Conservation (phyloP, 306 rosid species). For the Lagenaria siceraria region DNA sequence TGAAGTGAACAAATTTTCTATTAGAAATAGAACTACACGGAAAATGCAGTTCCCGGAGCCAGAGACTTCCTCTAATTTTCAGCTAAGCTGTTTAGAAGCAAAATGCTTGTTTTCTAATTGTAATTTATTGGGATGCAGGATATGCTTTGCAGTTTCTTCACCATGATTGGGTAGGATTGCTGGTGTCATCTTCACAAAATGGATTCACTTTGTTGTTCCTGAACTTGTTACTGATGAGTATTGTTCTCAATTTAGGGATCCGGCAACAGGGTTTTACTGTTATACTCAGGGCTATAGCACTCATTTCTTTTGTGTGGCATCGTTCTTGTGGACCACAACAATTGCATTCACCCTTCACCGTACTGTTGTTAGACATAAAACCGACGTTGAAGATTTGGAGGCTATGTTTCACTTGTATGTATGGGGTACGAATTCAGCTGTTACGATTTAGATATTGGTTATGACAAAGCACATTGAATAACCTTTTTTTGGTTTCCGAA, state of each 20-base stretch:
- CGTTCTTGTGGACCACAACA: slow-evolving; percentile 96
- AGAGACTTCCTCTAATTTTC: not conserved
- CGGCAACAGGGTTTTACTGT: slow-evolving; percentile 77
- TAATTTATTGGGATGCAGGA: slow-evolving; percentile 49
- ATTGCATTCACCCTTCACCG: slow-evolving; percentile 98
- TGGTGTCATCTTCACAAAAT: not conserved
- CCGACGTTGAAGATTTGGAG: slow-evolving; percentile 96
- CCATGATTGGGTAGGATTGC: slow-evolving; percentile 64
- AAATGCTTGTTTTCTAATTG: slow-evolving; percentile 17
- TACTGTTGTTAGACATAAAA: slow-evolving; percentile 83
- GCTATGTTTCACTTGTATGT: slow-evolving; percentile 95
- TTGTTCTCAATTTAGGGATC: slow-evolving; percentile 51
- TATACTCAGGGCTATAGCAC: slow-evolving; percentile 81
- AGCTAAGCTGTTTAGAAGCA: not conserved
- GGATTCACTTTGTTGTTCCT: not conserved
- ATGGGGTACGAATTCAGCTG: slow-evolving; percentile 63
- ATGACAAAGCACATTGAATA: not conserved
- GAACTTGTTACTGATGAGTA: not conserved
- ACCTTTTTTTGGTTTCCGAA: not conserved
- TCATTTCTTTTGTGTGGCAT: slow-evolving; percentile 95
- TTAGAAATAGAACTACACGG: not conserved
- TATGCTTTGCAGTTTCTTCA: slow-evolving; percentile 98
- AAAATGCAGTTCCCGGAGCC: not conserved
- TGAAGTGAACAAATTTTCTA: not conserved
- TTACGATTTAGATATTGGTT: not conserved